phyloP scores from a whole-genome alignment of 257 asterid species.

The Capsicum chinense region DNA sequence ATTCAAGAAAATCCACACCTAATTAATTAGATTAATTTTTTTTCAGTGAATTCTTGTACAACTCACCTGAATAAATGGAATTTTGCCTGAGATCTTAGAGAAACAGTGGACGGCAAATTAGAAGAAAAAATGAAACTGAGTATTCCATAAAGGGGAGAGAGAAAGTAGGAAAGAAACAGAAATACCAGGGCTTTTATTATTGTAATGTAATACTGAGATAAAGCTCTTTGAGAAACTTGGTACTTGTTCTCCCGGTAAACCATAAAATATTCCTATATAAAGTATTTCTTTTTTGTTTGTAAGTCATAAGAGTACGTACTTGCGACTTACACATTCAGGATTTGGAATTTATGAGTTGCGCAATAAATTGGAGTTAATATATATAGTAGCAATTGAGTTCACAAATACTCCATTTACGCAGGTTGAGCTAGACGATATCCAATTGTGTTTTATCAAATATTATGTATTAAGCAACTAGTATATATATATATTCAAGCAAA shows the following conservation, averaged over 20 bases:
- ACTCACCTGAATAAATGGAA: slow-evolving; percentile 27
- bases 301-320: not conserved
- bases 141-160: slow-evolving; percentile 19
- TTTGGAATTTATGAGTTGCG: not conserved
- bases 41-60: not conserved
- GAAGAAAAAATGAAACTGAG: not conserved
- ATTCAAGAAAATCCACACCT: not conserved
- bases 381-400: too few species aligned
- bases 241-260: slow-evolving; percentile 32
- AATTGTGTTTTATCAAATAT: too few species aligned
- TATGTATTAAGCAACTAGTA: too few species aligned
- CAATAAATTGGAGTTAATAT: not conserved
- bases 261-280: not conserved
- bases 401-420: too few species aligned
- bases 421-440: too few species aligned
- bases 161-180: slow-evolving; percentile 30
- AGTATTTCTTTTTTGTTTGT: too few species aligned
- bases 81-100: slow-evolving; percentile 33
- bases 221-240: slow-evolving; percentile 6
- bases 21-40: not conserved
- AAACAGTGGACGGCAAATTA: slow-evolving; percentile 24
- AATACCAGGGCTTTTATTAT: slow-evolving; percentile 22
- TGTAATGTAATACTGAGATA: slow-evolving; percentile 13
- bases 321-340: not conserved
- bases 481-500: not conserved